Base-by-base conservation (phyloP, 805 yeast genomes). In the Starmera pachycereana region DNA sequence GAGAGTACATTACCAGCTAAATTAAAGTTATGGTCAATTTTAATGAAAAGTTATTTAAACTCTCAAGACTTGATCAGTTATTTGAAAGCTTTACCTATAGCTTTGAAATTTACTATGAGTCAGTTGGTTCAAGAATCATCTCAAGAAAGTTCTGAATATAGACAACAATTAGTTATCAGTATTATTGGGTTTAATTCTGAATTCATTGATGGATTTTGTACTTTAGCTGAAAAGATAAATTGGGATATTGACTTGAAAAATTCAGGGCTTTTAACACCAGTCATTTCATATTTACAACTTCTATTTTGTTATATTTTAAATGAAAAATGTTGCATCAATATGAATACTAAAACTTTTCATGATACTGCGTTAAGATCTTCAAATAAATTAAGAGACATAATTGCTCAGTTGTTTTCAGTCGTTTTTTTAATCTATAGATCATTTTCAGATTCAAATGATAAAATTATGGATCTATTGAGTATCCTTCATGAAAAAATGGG, bases 401-500 rank as follows among this genome's bases (percentile, higher is more conserved):
- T 72, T 3, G 53, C 69, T 0, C 57, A 69, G 33, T 48, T 65
- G 1, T 53, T 64, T 22, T 58, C 69, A 3, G 40, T 69, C 3
- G 40, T 71, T 3, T 49, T 65, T 35, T 46, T 69, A 0, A 71
- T 74, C 41, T 74, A 42, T 37, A 14, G 35, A 4, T 12, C 36
- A 18, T 25, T 32, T 4, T 10, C 33, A 4, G 7, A 27, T 4
- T 29, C 22, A n/a, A 29, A 34, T 42, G 30, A 52, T 50, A 35
- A 66, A 51, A 35, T 66, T 28, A 58, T 66, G 41, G 74, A 74
- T 29, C 53, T 81, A 14, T 58, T 86, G 12, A 69, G 76, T 33
- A 58, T 74, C 6, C 54, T 86, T 1, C 99, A 92, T 53, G 76
- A 76, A 8, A 78, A 85, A 37, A 58, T 89, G 9, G 97, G 97